A percentile compares a stretch with the other conserved stretches of the same genome.
These are phyloP conservation scores for Tuber microsphaerosporum DNA, from an alignment of 495 filamentous ascomycete genomes.

Conservation along the genomic window DNA sequence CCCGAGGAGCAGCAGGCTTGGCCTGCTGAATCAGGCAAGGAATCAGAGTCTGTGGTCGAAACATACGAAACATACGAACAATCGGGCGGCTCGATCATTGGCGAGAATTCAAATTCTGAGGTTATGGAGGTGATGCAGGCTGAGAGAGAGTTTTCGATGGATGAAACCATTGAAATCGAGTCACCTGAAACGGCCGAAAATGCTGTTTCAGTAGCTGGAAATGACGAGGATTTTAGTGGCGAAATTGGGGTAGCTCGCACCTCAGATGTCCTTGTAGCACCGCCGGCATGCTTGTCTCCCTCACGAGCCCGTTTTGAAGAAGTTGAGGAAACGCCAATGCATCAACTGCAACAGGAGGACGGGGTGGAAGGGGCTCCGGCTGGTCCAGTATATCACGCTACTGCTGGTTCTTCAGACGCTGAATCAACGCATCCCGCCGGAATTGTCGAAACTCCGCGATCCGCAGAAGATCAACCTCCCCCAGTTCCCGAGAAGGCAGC, in stretches of 20 bases:
- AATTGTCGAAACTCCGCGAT: slow-evolving; percentile 22
- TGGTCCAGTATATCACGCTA: not conserved
- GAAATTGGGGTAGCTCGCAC: slow-evolving; percentile 27
- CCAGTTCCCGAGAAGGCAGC: slow-evolving; percentile 13
- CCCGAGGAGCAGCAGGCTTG: slow-evolving; percentile 12
- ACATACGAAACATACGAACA: slow-evolving; percentile 7
- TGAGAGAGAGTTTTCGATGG: slow-evolving; percentile 2
- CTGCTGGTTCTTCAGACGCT: not conserved
- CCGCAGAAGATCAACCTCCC: slow-evolving; percentile 24
- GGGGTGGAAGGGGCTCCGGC: not conserved
- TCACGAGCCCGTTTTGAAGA: slow-evolving; percentile 12
- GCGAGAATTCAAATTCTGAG: not conserved
- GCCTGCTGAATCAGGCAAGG: slow-evolving; percentile 1
- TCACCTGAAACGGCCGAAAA: slow-evolving; percentile 7
- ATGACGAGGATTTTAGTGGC: slow-evolving; percentile 11
- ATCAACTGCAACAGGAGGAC: not conserved
- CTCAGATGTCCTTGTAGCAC: slow-evolving; percentile 23
- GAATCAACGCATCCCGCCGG: slow-evolving; percentile 20
- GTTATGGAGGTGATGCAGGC: slow-evolving; percentile 2
- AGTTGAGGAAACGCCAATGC: not conserved
- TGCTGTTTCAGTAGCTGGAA: not conserved
- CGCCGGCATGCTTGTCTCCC: slow-evolving; percentile 18
- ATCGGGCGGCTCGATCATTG: not conserved
- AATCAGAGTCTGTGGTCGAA: slow-evolving; percentile 1
- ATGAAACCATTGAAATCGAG: slow-evolving; percentile 1